phyloP scores from a whole-genome alignment of 23 red algal species.

The Gracilaria gracilis region DNA sequence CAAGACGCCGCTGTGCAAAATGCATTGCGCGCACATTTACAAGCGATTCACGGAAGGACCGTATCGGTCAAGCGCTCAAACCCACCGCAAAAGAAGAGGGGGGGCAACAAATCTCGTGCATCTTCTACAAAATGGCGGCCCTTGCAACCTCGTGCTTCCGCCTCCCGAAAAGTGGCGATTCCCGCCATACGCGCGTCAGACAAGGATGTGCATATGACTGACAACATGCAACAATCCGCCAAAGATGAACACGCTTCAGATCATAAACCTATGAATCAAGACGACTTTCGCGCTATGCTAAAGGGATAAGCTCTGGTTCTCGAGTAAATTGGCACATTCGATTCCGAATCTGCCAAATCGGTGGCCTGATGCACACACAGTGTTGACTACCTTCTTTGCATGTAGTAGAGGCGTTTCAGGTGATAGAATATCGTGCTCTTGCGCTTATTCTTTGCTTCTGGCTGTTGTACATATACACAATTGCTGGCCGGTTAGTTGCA shows the following conservation, averaged over 20 bases:
- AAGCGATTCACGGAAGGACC: conserved; percentile 48
- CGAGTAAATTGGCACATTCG: neutral
- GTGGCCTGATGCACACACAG: neutral
- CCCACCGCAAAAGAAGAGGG: conserved; percentile 49
- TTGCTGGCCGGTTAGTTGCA: neutral
- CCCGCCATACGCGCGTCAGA: neutral
- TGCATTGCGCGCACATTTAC: conserved; percentile 40
- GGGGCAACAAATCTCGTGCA: neutral
- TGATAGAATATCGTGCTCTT: conserved; percentile 90
- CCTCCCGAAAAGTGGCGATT: neutral
- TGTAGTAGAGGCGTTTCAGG: conserved; percentile 88
- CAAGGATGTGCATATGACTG: conserved; percentile 12
- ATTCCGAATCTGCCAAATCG: neutral
- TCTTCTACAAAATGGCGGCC: conserved; percentile 12
- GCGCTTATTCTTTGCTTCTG: conserved; percentile 46
- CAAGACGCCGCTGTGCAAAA: conserved; percentile 30
- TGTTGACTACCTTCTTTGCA: conserved; percentile 70
- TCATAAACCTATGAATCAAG: conserved; percentile 49
- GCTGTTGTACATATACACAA: neutral
- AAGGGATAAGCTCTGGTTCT: neutral
- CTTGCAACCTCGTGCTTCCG: neutral
- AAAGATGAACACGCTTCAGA: neutral
- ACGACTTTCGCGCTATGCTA: conserved; percentile 71
- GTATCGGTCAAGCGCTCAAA: conserved; percentile 74
- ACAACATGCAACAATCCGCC: neutral